These are phyloP conservation scores for Suillus sp. DNA, from an alignment of 768 basidiomycete genomes.

Conservation along the genomic window DNA sequence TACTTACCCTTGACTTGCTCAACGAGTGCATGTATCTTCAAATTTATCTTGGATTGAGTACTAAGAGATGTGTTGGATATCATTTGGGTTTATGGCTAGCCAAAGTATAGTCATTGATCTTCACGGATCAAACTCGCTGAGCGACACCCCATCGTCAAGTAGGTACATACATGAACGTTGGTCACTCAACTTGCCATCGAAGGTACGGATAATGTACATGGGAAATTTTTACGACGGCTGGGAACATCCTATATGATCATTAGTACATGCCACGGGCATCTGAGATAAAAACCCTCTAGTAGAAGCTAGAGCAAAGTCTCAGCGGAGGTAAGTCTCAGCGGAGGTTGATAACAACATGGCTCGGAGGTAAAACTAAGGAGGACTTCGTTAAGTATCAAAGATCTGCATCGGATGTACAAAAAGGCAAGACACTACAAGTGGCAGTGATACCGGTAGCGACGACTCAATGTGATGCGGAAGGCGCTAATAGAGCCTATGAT, in stretches of 20 bases:
- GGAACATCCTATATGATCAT: not conserved
- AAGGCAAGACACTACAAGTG: too few relatives aligned
- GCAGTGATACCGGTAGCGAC: too few relatives aligned
- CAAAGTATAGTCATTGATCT: too few relatives aligned
- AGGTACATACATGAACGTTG: not conserved
- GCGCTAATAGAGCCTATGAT: too few relatives aligned
- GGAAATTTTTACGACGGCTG: not conserved
- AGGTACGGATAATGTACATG: not conserved
- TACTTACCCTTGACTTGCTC: not conserved
- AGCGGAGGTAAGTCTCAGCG: not conserved
- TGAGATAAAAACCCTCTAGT: not conserved
- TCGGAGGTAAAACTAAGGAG: too few relatives aligned
- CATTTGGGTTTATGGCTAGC: not conserved
- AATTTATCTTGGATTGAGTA: not conserved
- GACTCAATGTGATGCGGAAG: too few relatives aligned
- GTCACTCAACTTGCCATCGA: not conserved
- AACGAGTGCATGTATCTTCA: not conserved
- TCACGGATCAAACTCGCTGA: not conserved
- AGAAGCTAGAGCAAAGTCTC: not conserved
- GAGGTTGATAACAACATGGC: not conserved
- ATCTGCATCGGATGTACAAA: too few relatives aligned
- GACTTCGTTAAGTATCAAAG: too few relatives aligned
- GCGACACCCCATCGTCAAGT: not conserved
- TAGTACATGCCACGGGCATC: not conserved
- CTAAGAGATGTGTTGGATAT: not conserved